These are phyloP conservation scores for Pseudopyricularia cyperi DNA, from an alignment of 2,329 filamentous ascomycete species.

Conservation along the genomic window DNA sequence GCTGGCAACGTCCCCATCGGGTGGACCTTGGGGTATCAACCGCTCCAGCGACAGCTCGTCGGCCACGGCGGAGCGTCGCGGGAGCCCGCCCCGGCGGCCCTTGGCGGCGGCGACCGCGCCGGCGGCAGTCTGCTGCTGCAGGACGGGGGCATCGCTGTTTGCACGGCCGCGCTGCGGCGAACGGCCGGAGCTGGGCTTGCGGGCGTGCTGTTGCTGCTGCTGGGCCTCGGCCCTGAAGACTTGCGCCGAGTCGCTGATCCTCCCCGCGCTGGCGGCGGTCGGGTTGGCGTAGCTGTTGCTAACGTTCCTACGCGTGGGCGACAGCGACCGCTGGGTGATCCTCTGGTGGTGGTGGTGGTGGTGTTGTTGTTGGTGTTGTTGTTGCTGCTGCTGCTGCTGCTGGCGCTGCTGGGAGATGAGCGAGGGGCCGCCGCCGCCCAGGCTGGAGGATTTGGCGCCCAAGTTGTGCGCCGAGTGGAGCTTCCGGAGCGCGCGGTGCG, in stretches of 20 bases:
- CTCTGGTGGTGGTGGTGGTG: too few relatives aligned
- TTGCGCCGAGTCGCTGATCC: conserved; percentile 30
- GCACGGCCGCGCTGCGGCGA: conserved; percentile 49
- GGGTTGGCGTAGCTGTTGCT: conserved; percentile 1
- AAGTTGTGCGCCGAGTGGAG: conserved; percentile 65
- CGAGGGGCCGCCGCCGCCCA: conserved; percentile 23
- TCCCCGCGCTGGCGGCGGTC: conserved; percentile 11
- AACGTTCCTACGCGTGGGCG: conserved; percentile 1
- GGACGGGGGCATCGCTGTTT: conserved; percentile 54
- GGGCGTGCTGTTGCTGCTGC: conserved; percentile 4
- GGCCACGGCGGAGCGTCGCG: conserved; percentile 28
- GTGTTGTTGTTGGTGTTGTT: conserved; percentile 22
- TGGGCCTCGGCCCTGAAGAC: conserved; percentile 20
- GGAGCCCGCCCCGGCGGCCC: conserved; percentile 27
- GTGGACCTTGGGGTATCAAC: conserved; percentile 69
- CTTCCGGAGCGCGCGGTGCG: conserved; percentile 55
- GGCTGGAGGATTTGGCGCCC: conserved; percentile 36
- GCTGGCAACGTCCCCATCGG: conserved; percentile 52
- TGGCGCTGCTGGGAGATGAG: conserved; percentile 36
- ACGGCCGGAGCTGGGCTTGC: conserved; percentile 28
- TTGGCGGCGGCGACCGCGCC: conserved; percentile 19
- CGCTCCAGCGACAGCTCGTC: conserved; percentile 55
- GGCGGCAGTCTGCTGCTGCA: conserved; percentile 23
- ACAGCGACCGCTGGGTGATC: conserved; percentile 8
- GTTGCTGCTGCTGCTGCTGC: conserved; percentile 36